Evolutionary conservation across 345 rosid genomes (phyloP), one percentile per base, ranked within the genome.

Genomic region (Aegle marmelos): DNA sequence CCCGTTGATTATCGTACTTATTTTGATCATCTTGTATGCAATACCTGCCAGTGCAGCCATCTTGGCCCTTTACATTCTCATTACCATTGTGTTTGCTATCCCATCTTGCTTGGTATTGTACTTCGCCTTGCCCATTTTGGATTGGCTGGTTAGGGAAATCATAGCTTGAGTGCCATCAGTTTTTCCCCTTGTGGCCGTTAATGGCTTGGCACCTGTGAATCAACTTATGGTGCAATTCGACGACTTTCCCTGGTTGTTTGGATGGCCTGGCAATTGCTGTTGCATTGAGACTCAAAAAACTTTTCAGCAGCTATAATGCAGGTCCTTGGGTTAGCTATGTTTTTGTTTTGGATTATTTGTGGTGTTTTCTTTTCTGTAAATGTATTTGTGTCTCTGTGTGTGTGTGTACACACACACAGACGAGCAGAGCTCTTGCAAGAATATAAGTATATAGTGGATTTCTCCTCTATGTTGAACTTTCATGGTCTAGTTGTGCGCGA

Each of bases 61-160:
- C 53, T 81, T 92, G 54, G 88, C 89, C 6, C 53, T 89, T 28
- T 89, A 87, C 83, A 79, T 88, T 76, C 81, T 90, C 68, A 81
- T 92, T 80, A 90, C 92, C n/a, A 39, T 87, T 74, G 79, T 89
- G 68, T 86, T 92, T 80, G 93, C 91, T 63, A 78, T 88, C 57
- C 94, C 97, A n/a, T 90, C 92, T 53, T 87, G 88, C 80, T 83
- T 88, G 59, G 80, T 92, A 33, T 83, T 90, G 11, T 90, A 86
- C 85, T 90, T 88, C 45, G 86, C 93, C 58, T 83, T 86, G 25
- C 90, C 88, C 19, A 82, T 87, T 82, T 79, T 92, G 83, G 91
- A 88, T 82, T 90, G 94, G 94, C 82, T 89, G 84, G 83, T 90
- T 56, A 87, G 92, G 81, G 94, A 90, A 87, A 89, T 90, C 63